phyloP scores from a whole-genome alignment of 2,329 filamentous ascomycete genomes.

The Berkeleyomyces basicola region DNA sequence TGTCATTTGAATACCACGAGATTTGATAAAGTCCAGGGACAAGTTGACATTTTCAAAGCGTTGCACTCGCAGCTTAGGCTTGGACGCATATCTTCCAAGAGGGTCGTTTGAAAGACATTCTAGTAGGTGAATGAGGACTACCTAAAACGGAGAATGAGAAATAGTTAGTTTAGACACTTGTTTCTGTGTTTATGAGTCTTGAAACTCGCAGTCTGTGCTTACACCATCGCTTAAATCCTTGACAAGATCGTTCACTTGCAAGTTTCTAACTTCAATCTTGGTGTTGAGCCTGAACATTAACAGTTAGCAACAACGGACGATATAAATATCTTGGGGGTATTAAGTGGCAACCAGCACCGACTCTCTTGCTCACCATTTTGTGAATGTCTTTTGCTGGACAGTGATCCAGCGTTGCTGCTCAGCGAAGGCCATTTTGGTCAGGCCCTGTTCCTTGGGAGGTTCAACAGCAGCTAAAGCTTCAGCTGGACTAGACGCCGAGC shows the following conservation, averaged over 20 bases:
- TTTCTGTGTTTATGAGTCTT: neutral
- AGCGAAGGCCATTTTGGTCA: slow-evolving; percentile 44
- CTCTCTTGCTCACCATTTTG: slow-evolving; percentile 54
- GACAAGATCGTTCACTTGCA: slow-evolving; percentile 77
- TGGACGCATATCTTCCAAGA: slow-evolving; percentile 88
- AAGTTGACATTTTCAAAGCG: slow-evolving; percentile 97
- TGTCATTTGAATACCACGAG: slow-evolving; percentile 84
- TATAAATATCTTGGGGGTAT: neutral
- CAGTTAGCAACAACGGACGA: neutral
- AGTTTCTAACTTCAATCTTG: slow-evolving; percentile 62
- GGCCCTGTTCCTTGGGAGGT: slow-evolving; percentile 32
- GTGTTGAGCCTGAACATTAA: slow-evolving; percentile 65
- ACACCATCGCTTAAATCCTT: slow-evolving; percentile 86
- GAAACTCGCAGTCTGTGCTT: slow-evolving; percentile 25
- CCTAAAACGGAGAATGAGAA: slow-evolving; percentile 30
- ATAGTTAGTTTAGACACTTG: neutral
- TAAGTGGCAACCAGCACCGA: too few species aligned
- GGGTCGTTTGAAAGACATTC: slow-evolving; percentile 92
- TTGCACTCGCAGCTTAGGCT: slow-evolving; percentile 90
- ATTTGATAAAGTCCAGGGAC: slow-evolving; percentile 83
- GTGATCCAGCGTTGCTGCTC: slow-evolving; percentile 53
- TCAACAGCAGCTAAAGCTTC: slow-evolving; percentile 30
- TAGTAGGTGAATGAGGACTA: slow-evolving; percentile 89
- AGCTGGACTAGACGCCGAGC: slow-evolving; percentile 23
- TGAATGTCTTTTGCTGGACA: slow-evolving; percentile 98